These are phyloP conservation scores for Jatropha multifida DNA, from an alignment of 441 rosid species.

Conservation along the genomic window DNA sequence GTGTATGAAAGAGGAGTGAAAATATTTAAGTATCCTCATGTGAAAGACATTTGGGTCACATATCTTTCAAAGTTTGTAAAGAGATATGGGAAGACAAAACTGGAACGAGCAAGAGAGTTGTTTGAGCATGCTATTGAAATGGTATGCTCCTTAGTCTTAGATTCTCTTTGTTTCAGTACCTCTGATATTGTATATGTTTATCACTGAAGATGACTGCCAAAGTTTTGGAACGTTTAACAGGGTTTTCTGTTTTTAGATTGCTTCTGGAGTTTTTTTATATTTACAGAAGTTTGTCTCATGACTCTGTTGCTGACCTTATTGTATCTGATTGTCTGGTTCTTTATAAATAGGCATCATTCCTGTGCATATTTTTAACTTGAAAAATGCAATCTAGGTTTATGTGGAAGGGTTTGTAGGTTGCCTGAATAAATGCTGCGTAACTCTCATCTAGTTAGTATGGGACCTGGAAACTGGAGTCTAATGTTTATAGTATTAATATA, in stretches of 20 bases:
- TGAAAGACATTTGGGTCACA: conserved; percentile 89
- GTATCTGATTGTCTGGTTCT: neutral
- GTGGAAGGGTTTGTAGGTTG: neutral
- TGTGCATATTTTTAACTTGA: neutral
- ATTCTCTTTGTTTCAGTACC: neutral
- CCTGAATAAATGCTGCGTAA: neutral
- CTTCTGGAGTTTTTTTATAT: neutral
- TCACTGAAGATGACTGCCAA: conserved; percentile 7
- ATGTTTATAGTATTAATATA: neutral
- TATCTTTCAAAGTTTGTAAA: conserved; percentile 85
- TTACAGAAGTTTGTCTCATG: conserved; percentile 3
- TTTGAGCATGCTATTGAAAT: conserved; percentile 87
- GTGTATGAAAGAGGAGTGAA: conserved; percentile 96
- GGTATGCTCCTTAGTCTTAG: conserved; percentile 26
- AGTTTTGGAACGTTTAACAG: neutral
- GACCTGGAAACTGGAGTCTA: neutral
- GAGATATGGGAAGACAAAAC: conserved; percentile 81
- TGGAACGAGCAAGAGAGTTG: conserved; percentile 91
- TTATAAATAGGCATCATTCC: neutral
- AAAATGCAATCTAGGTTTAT: neutral
- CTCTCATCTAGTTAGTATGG: neutral
- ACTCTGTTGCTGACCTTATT: conserved; percentile 1
- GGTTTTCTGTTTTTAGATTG: conserved; percentile 8
- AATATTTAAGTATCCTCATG: conserved; percentile 94
- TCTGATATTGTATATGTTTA: neutral